Evolutionary conservation across 352 stramenopile genomes (phyloP), one percentile per base, ranked within the genome.

Genomic region (Phytophthora pseudosyringae): DNA sequence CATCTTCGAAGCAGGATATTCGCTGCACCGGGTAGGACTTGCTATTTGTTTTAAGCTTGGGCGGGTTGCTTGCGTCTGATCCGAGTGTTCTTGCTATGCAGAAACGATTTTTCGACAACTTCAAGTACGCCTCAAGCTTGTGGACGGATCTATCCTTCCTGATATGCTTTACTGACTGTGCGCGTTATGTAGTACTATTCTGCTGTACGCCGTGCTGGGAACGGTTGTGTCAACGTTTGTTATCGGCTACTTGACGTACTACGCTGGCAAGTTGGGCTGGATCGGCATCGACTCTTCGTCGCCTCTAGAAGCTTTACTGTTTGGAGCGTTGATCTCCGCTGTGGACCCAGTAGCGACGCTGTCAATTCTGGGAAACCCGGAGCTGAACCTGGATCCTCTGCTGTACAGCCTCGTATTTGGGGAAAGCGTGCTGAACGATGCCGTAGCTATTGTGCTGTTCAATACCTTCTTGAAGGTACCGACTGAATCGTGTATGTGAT

Each of bases 1-100:
- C 57, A 99, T 99, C 59, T 99, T 99, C 66, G 96, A 99, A 78
- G 96, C 95, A 0, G 96, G 97, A 0, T 98, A 98, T 71, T 98
- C 90, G 31, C 72, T 98, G 1, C 81, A 94, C 69, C 75, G 83
- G 67, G 83, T 90, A 67, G 16, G 59, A 9, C 5, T 49, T 47
- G 21, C 31, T 5, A 43, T 4, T 43, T 25, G n/a, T 26, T n/a
- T 25, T n/a, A 35, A 15, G 4, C 21, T 61, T 10, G 10, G 36
- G 28, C 12, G n/a, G n/a, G n/a, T 60, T 36, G 2, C 49, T 33
- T 25, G 11, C 40, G 6, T 35, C 21, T 43, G 10, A 54, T 35
- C 21, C 18, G 12, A 16, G 15, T 55, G 32, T 18, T 51, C 12
- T 51, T 13, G 16, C 13, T 32, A 31, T 40, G 18, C 51, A 90